phyloP scores from a whole-genome alignment of 768 basidiomycete species.

The Mycena capillaripes region DNA sequence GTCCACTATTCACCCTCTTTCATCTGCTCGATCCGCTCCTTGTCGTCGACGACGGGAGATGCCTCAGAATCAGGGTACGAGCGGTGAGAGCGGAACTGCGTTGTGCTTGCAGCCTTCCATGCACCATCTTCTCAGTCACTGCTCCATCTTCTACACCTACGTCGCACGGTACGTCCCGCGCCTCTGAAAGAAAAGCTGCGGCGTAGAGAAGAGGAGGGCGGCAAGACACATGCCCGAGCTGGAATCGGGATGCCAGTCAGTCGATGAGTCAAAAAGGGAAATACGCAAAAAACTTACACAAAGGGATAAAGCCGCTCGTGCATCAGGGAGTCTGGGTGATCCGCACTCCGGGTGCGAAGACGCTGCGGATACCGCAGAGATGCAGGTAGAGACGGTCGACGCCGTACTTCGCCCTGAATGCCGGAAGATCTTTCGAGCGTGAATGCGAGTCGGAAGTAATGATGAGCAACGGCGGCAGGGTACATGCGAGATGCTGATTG shows the following conservation, averaged over 20 bases:
- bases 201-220: conserved; percentile 15
- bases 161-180: conserved; percentile 16
- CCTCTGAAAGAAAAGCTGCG: neutral
- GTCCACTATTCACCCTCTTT: neutral
- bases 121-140: conserved; percentile 19
- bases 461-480: conserved; percentile 17
- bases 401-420: too few species aligned
- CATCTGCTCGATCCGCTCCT: neutral
- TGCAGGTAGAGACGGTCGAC: too few species aligned
- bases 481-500: conserved; percentile 5
- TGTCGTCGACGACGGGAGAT: neutral
- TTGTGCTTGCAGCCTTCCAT: conserved; percentile 4
- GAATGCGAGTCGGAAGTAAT: neutral
- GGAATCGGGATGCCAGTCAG: neutral
- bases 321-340: too few species aligned
- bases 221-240: conserved; percentile 25
- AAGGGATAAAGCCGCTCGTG: neutral
- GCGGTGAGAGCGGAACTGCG: conserved; percentile 24
- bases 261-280: neutral
- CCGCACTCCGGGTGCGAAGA: too few species aligned
- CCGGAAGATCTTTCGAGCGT: too few species aligned
- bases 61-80: neutral
- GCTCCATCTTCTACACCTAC: neutral
- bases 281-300: neutral
- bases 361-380: too few species aligned